Conservation (phyloP, 2,329 filamentous ascomycete genomes). For the Ceratocystis albifundus region DNA sequence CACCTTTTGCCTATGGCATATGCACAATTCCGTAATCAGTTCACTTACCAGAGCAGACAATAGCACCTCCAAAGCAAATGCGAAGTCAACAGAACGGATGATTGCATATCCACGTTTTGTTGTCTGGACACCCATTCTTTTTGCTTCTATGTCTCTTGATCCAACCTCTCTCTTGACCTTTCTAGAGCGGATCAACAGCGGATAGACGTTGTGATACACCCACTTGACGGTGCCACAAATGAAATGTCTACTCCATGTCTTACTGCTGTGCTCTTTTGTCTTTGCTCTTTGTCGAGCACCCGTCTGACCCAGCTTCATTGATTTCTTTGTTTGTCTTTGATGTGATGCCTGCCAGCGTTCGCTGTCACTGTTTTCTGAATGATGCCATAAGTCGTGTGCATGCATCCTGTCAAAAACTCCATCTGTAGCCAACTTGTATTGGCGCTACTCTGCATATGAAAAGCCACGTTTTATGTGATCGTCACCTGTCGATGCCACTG, state of each 20-base stretch:
- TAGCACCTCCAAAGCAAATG: not conserved
- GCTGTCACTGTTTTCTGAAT: not conserved
- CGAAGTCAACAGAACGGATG: not conserved
- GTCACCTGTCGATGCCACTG: not conserved
- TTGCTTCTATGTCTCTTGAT: not conserved
- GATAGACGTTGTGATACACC: not conserved
- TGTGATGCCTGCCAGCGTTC: not conserved
- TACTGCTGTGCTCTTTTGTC: not conserved
- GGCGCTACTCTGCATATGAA: not conserved
- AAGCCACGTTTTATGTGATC: slow-evolving; percentile 1
- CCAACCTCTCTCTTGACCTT: not conserved
- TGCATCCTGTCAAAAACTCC: slow-evolving; percentile 3
- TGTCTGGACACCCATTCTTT: not conserved
- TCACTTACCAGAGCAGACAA: not conserved
- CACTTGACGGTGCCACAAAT: not conserved
- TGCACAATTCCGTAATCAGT: not conserved
- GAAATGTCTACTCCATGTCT: not conserved
- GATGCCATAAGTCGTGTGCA: not conserved
- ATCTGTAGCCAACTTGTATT: not conserved
- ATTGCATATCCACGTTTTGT: not conserved
- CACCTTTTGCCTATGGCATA: not conserved
- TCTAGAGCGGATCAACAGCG: not conserved
- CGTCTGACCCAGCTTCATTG: not conserved
- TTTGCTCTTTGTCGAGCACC: not conserved
- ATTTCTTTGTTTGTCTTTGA: not conserved